A percentile compares a stretch with the other conserved stretches of the same genome.
phyloP scores from a whole-genome alignment of 2,329 filamentous ascomycete species.

The Colletotrichum falcatum region DNA sequence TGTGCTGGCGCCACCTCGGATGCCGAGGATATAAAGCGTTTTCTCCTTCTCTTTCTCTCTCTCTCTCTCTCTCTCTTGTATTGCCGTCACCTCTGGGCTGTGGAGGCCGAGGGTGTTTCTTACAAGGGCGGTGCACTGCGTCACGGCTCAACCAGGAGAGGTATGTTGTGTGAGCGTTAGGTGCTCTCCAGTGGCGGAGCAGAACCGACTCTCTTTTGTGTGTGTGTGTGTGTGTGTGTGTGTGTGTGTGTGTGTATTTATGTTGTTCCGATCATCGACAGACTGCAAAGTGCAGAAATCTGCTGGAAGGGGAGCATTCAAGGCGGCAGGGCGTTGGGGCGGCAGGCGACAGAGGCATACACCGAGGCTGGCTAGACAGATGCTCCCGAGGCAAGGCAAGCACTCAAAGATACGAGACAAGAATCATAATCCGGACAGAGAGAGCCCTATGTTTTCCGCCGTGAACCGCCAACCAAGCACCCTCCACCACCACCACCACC shows the following conservation, averaged over 20 bases:
- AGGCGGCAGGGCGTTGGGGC: not conserved
- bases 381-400: conserved; percentile 2
- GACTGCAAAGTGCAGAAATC: not conserved
- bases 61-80: not conserved
- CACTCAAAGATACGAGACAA: not conserved
- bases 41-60: not conserved
- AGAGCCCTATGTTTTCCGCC: not conserved
- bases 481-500: too few relatives aligned
- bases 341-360: not conserved
- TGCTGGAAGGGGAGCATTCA: not conserved
- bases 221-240: not conserved
- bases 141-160: not conserved
- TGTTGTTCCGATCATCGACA: not conserved
- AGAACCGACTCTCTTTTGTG: not conserved
- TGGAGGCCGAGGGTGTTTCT: not conserved
- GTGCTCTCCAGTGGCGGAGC: not conserved
- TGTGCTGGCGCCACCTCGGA: not conserved
- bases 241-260: not conserved
- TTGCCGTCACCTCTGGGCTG: not conserved
- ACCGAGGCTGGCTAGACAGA: not conserved
- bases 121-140: not conserved
- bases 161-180: too few relatives aligned
- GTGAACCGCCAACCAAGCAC: not conserved
- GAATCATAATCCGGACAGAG: not conserved
- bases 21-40: not conserved